A percentile compares a stretch with the other conserved stretches of the same genome.
Conservation (phyloP, 495 filamentous ascomycete genomes). For the Podospora appendiculata region DNA sequence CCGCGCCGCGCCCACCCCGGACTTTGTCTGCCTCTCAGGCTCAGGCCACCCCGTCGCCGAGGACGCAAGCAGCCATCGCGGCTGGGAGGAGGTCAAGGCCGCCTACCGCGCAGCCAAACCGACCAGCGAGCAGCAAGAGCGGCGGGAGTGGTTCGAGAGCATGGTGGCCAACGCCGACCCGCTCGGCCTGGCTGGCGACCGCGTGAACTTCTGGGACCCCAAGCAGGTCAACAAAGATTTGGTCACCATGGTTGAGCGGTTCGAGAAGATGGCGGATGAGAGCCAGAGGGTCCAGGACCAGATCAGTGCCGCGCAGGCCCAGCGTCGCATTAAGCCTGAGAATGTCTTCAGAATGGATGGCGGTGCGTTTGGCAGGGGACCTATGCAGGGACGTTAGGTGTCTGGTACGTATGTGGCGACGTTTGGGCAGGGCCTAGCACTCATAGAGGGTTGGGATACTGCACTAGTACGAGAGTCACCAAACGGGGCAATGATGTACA, state of each 20-base stretch:
- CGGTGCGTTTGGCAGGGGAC: too few relatives aligned
- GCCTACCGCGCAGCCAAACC: slow-evolving; percentile 15
- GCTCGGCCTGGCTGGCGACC: slow-evolving; percentile 8
- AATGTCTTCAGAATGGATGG: too few relatives aligned
- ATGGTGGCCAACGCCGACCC: slow-evolving; percentile 10
- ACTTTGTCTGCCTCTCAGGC: slow-evolving; percentile 14
- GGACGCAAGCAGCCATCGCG: slow-evolving; percentile 11
- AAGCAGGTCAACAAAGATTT: background rate
- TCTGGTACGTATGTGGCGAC: too few relatives aligned
- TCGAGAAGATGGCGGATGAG: too few relatives aligned
- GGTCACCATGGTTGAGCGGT: background rate
- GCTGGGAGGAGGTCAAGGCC: slow-evolving; percentile 18
- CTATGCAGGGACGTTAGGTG: too few relatives aligned
- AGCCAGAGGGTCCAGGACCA: too few relatives aligned
- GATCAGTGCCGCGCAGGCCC: too few relatives aligned
- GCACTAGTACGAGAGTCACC: too few relatives aligned
- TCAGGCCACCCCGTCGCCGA: slow-evolving; percentile 16
- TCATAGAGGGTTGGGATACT: too few relatives aligned
- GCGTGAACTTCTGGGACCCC: slow-evolving; percentile 6
- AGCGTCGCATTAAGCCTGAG: too few relatives aligned
- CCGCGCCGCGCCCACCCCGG: slow-evolving; percentile 3
- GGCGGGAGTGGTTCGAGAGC: slow-evolving; percentile 18
- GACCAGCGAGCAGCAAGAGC: slow-evolving; percentile 8
- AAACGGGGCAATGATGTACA: too few relatives aligned
- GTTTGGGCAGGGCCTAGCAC: too few relatives aligned